Conservation (phyloP, 176 grass and related monocot genomes). For the Rhynchospora breviuscula region DNA sequence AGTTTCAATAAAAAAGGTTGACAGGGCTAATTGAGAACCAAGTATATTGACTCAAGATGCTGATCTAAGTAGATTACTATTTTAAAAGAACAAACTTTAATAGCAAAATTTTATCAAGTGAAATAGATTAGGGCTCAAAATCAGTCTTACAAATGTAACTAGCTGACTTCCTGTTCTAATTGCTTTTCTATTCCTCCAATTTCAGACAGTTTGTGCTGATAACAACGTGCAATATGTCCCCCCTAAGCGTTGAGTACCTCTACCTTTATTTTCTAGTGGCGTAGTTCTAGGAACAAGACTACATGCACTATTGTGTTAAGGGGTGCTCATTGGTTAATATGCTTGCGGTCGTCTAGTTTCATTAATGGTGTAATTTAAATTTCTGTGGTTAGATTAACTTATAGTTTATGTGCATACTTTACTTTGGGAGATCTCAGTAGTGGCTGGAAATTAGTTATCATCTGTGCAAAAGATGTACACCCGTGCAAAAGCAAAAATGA, state of each 20-base stretch:
- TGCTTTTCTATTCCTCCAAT: neutral
- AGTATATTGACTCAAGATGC: neutral
- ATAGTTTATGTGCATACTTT: constrained; percentile 11
- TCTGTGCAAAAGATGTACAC: neutral
- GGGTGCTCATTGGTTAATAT: neutral
- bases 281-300: neutral
- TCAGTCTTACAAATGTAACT: neutral
- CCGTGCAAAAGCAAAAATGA: too few relatives aligned
- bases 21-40: neutral
- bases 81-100: neutral
- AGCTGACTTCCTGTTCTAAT: neutral
- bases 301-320: neutral
- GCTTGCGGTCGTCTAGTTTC: neutral
- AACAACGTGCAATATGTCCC: constrained; percentile 78
- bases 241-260: constrained; percentile 56
- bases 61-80: neutral
- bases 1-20: neutral
- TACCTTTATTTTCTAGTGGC: neutral
- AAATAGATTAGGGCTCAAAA: neutral
- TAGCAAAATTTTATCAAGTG: neutral
- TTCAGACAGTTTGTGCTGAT: constrained; percentile 69
- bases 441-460: neutral
- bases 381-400: neutral
- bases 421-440: neutral
- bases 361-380: neutral